Evolutionary conservation across 345 rosid species (phyloP), one percentile per base, ranked within the genome.

Genomic region (Populus ilicifolia): DNA sequence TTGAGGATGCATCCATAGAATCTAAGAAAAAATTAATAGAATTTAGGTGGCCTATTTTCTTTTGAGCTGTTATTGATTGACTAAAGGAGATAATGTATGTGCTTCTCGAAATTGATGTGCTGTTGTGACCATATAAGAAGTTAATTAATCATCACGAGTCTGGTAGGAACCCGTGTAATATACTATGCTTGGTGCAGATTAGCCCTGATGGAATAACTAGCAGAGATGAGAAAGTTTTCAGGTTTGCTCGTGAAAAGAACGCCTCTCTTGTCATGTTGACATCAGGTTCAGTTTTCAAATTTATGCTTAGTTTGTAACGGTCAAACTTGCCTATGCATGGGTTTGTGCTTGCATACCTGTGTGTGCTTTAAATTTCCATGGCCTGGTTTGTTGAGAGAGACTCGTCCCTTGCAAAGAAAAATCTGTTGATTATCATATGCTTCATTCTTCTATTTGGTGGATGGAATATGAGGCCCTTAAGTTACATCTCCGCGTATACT

Each of bases 171-270:
- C 50, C 11, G 4, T 46, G 23, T 39, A 23, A 68, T 46, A 62
- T 43, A 46, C 39, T 50, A 65, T 81, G 35, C 74, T 33, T 69
- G 48, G 14, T 84, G 77, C 96, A 93, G 98, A 68, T 95, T 63
- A 95, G 91, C 77, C 94, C 98, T 8, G 89, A 80, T 50, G 99
- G 99, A 8, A 73, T 95, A 81, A 80, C 85, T 10, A 80, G 76
- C 36, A 89, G 99, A 86, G 99, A 95, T 67, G 99, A 95, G 88
- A 95, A 84, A 86, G 94, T 93, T 39, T 93, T 93, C 84, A 83
- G 73, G 79, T 89, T 88, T 82, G 96, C 98, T 79, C 89, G 89
- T 75, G 94, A 90, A 73, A 87, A 90, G 86, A 84, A 84, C 4
- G 75, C 91, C 73, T 97, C 98, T 70, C 73, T 95, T 68, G 85